Conservation (phyloP, 1,284 basidiomycete genomes). For the Ganoderma meredithae region DNA sequence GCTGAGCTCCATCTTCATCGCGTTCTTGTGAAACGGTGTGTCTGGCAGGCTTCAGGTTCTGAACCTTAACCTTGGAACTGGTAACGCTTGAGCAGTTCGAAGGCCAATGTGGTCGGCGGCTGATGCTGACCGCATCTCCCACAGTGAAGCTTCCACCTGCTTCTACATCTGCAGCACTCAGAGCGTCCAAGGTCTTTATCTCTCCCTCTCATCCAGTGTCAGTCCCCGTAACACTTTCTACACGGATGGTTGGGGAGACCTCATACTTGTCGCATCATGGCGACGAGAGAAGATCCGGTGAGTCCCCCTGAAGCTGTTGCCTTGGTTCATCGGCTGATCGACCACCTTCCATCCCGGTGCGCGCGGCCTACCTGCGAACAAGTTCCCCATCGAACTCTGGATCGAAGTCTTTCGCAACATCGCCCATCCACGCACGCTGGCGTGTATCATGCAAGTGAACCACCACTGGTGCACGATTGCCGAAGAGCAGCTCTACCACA, state of each 20-base stretch:
- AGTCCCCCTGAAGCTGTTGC: neutral
- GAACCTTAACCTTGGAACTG: no score
- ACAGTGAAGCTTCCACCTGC: neutral
- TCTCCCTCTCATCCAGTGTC: neutral
- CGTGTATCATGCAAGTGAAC: constrained; percentile 1
- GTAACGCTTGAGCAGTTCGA: no score
- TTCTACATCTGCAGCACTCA: no score
- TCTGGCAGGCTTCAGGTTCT: no score
- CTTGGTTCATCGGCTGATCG: no score
- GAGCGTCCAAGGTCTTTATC: neutral
- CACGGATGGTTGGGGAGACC: no score
- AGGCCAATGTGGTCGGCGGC: no score
- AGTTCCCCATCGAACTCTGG: constrained; percentile 17
- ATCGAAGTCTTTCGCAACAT: constrained; percentile 8
- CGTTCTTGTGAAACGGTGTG: no score
- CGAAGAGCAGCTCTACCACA: constrained; percentile 12
- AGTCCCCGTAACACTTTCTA: neutral
- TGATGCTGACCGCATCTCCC: neutral
- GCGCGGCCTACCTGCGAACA: no score
- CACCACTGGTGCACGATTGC: neutral
- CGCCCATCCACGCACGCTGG: neutral
- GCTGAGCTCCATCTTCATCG: no score
- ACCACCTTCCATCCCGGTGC: no score
- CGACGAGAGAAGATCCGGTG: neutral
- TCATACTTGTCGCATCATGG: no score